These are phyloP conservation scores for Lactarius psammicola DNA, from an alignment of 768 basidiomycete species.

Conservation along the genomic window DNA sequence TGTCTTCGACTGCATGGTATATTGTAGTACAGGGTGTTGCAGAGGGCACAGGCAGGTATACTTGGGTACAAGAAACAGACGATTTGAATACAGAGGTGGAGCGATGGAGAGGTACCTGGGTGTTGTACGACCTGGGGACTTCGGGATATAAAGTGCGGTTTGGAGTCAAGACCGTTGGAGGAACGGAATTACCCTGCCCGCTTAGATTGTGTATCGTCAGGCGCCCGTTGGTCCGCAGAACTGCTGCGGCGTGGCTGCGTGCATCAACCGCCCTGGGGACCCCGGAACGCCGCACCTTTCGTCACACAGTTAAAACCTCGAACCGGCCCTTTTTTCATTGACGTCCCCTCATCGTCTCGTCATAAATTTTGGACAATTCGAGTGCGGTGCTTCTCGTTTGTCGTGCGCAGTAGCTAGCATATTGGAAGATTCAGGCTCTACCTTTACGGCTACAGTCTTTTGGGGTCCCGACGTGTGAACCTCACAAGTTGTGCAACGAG, in stretches of 20 bases:
- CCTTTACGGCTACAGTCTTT: not conserved
- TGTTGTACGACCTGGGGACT: not conserved
- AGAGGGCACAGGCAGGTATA: not conserved
- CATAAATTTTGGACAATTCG: not conserved
- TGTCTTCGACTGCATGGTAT: constrained; percentile 17
- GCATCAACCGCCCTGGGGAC: not conserved
- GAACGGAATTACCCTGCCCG: not conserved
- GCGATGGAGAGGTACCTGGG: not conserved
- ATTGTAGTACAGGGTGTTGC: not conserved
- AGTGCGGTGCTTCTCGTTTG: not conserved
- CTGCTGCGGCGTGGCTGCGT: constrained; percentile 1
- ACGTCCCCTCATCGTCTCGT: not conserved
- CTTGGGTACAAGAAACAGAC: constrained; percentile 5
- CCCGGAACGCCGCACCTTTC: not conserved
- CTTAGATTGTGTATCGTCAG: not conserved
- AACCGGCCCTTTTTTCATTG: not conserved
- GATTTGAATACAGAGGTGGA: not conserved
- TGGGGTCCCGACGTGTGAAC: not conserved
- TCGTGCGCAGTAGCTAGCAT: not conserved
- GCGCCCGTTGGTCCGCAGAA: constrained; percentile 1
- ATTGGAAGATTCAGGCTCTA: not conserved
- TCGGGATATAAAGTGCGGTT: not conserved
- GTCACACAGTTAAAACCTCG: not conserved
- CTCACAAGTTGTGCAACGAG: not conserved
- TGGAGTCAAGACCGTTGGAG: not conserved